Percentiles rank a stretch among this genome's conserved stretches.
These are phyloP conservation scores for Hebeloma cylindrosporum DNA, from an alignment of 768 basidiomycete genomes.

Conservation along the genomic window DNA sequence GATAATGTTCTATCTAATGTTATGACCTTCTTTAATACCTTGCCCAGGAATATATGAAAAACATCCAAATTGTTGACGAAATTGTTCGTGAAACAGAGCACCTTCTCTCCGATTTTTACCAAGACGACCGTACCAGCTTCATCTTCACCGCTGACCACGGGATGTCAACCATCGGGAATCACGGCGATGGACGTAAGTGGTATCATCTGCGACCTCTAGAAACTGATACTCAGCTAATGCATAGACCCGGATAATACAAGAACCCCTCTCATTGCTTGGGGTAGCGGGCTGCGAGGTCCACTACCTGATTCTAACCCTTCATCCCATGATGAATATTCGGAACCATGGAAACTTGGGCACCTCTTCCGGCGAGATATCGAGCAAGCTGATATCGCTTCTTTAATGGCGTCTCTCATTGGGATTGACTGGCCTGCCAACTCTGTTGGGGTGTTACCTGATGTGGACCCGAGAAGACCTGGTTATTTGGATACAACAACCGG, in stretches of 20 bases:
- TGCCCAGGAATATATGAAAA: slow-evolving; percentile 78
- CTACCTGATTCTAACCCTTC: slow-evolving; percentile 52
- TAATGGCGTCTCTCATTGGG: slow-evolving; percentile 77
- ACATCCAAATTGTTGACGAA: slow-evolving; percentile 75
- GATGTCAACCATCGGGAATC: slow-evolving; percentile 86
- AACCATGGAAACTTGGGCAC: slow-evolving; percentile 57
- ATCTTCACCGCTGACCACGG: slow-evolving; percentile 90
- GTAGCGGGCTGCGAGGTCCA: slow-evolving; percentile 73
- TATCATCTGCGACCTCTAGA: not conserved
- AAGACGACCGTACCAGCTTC: slow-evolving; percentile 68
- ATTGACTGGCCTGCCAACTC: slow-evolving; percentile 79
- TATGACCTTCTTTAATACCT: not conserved
- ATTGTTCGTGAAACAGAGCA: slow-evolving; percentile 68
- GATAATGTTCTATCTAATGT: not conserved
- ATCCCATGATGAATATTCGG: slow-evolving; percentile 72
- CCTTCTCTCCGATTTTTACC: slow-evolving; percentile 62
- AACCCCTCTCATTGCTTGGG: slow-evolving; percentile 84
- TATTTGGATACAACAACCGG: slow-evolving; percentile 51
- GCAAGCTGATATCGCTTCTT: slow-evolving; percentile 77
- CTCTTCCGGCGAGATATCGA: slow-evolving; percentile 72
- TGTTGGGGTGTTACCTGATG: slow-evolving; percentile 79
- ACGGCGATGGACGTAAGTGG: slow-evolving; percentile 77
- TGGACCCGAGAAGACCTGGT: slow-evolving; percentile 58
- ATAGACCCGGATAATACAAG: slow-evolving; percentile 85
- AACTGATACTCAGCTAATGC: not conserved